These are phyloP conservation scores for Cercospora sesami DNA, from an alignment of 2,329 filamentous ascomycete species.

Conservation along the genomic window DNA sequence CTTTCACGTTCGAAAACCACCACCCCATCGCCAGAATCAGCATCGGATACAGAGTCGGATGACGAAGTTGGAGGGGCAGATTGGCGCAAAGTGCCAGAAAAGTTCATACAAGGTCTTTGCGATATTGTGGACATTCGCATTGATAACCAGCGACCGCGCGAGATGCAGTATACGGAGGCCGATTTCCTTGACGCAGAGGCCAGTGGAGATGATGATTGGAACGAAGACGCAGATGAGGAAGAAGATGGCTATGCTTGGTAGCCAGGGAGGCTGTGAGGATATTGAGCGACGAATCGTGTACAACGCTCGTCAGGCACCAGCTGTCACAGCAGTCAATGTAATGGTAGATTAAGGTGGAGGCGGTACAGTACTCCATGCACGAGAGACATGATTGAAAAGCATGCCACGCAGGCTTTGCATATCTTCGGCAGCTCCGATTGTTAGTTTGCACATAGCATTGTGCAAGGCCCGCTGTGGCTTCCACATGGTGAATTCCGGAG, in stretches of 20 bases:
- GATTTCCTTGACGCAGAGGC: slow-evolving; percentile 68
- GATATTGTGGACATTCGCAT: slow-evolving; percentile 69
- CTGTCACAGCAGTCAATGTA: neutral
- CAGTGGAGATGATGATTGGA: slow-evolving; percentile 59
- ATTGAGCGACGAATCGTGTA: neutral
- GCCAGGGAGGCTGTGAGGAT: slow-evolving; percentile 1
- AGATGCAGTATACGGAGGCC: slow-evolving; percentile 67
- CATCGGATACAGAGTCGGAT: slow-evolving; percentile 35
- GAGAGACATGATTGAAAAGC: neutral
- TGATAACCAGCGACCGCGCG: slow-evolving; percentile 72
- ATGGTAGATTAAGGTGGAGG: neutral
- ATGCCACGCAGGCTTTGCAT: neutral
- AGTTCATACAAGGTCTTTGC: slow-evolving; percentile 67
- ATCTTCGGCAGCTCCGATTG: neutral
- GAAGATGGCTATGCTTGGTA: slow-evolving; percentile 44
- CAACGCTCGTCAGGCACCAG: neutral
- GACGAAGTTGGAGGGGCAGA: slow-evolving; percentile 42
- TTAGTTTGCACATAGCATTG: neutral
- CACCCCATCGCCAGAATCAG: slow-evolving; percentile 27
- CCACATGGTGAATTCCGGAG: neutral
- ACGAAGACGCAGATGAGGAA: slow-evolving; percentile 56
- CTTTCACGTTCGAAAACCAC: slow-evolving; percentile 25
- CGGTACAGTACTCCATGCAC: neutral
- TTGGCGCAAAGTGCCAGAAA: slow-evolving; percentile 31
- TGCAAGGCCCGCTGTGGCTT: neutral